phyloP scores from a whole-genome alignment of 768 basidiomycete genomes.

The Russula sp. region DNA sequence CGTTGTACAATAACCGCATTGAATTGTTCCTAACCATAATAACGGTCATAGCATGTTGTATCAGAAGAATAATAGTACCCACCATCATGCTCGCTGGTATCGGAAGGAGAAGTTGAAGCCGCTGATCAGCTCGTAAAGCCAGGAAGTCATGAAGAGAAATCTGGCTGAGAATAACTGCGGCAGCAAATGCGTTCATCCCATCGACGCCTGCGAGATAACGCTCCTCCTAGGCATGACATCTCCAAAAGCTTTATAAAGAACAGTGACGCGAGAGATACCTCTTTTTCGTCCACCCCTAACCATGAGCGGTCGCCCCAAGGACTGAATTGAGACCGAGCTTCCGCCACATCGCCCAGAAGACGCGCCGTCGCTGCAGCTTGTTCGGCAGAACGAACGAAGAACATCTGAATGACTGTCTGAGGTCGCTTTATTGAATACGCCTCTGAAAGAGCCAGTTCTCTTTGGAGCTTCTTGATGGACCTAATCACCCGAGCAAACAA shows the following conservation, averaged over 20 bases:
- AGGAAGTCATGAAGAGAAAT: constrained; percentile 55
- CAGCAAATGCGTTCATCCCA: constrained; percentile 70
- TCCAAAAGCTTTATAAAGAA: background rate
- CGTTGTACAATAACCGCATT: constrained; percentile 25
- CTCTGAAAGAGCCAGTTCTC: constrained; percentile 60
- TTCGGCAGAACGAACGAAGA: constrained; percentile 58
- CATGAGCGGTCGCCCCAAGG: constrained; percentile 57
- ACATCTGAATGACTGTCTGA: constrained; percentile 47
- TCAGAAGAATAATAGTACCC: constrained; percentile 1
- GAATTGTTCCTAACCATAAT: constrained; percentile 19
- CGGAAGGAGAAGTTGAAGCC: constrained; percentile 21
- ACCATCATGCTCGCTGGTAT: constrained; percentile 26
- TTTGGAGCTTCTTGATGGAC: constrained; percentile 62
- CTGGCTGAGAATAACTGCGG: constrained; percentile 60
- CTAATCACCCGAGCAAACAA: constrained; percentile 46
- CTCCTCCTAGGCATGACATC: constrained; percentile 50
- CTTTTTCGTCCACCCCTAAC: constrained; percentile 48
- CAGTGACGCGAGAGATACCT: constrained; percentile 39
- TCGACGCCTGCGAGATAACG: constrained; percentile 50
- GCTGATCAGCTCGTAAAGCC: constrained; percentile 27
- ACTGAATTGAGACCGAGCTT: constrained; percentile 42
- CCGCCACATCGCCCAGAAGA: constrained; percentile 56
- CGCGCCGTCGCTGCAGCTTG: constrained; percentile 58
- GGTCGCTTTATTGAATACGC: constrained; percentile 52
- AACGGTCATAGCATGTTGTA: background rate